Conservation (phyloP, 495 filamentous ascomycete genomes). For the Physcia stellaris region DNA sequence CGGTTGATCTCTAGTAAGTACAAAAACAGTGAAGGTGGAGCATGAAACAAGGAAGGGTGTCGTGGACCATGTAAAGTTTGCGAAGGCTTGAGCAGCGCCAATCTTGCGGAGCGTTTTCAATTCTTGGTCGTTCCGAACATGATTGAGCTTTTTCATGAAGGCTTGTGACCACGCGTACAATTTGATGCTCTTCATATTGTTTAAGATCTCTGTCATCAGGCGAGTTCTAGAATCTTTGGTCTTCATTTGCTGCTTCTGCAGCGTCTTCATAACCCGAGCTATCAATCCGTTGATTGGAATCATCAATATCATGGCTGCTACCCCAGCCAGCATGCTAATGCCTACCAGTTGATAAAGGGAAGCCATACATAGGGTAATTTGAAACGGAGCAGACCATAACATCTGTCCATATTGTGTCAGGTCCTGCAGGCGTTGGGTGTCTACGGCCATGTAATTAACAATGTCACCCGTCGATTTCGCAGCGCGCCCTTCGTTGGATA, state of each 20-base stretch:
- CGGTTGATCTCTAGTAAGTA: conserved; percentile 63
- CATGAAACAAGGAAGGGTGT: conserved; percentile 97
- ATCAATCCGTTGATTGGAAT: conserved; percentile 92
- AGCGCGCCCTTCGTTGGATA: conserved; percentile 89
- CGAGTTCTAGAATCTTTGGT: conserved; percentile 93
- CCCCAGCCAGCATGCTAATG: conserved; percentile 88
- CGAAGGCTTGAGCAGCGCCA: conserved; percentile 80
- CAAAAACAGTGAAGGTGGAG: conserved; percentile 90
- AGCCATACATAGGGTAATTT: conserved; percentile 88
- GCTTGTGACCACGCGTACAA: conserved; percentile 94
- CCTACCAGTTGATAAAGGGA: conserved; percentile 92
- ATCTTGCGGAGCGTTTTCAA: conserved; percentile 92
- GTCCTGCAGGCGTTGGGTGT: conserved; percentile 89
- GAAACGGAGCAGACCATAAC: conserved; percentile 91
- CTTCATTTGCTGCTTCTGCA: conserved; percentile 97
- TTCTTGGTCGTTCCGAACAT: conserved; percentile 89
- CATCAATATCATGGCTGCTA: conserved; percentile 94
- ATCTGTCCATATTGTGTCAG: conserved; percentile 91
- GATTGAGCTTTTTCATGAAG: conserved; percentile 94
- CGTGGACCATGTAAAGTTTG: conserved; percentile 99
- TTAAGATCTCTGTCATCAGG: conserved; percentile 93
- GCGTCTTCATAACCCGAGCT: conserved; percentile 79
- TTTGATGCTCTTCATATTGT: conserved; percentile 99
- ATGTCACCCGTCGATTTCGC: conserved; percentile 92
- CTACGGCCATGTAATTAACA: conserved; percentile 97